Base-by-base conservation (phyloP, 257 asterid genomes). In the Scutellaria galericulata region DNA sequence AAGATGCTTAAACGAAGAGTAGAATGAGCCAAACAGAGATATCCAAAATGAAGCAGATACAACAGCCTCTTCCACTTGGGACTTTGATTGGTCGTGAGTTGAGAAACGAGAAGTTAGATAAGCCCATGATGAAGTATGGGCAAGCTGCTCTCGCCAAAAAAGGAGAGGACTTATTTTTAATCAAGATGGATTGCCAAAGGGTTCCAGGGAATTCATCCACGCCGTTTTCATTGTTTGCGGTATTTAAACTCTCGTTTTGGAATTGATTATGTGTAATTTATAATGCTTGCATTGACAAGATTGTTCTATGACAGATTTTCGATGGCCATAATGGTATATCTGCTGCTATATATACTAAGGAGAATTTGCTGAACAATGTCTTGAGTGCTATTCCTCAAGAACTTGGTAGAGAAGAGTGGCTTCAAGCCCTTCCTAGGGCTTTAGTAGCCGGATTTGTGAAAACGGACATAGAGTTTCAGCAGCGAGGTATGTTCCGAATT, bases 241-340 rank as follows among this genome's bases (percentile, higher is more conserved):
- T 93, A 87, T 48, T 74, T 75, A 47, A 9, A 63, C 40, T 54
- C 7, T 31, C 52, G 8, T 24, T 63, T 70, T 37, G 63, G 66
- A 65, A 54, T 56, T 64, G 50, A n/a, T 66, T 54, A n/a, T 66
- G 55, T 60, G 12, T 52, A 75, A 2, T 63, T 73, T 64, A 35
- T 35, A 12, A 62, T 50, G 10, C 20, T 52, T 2, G 7, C 22
- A 5, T 41, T 54, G 15, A 64, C 68, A 2, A 70, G 35, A 60
- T 58, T 68, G 64, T 45, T 75, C 12, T 9, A 15, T 73, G 67
- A 56, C 80, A 91, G 97, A 87, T 94, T 64, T 94, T 94, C 80
- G 99, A 94, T 83, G 99, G 99, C 64, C 99, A 94, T 74, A 91
- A 94, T 73, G 99, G 99, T 69, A 86, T 83, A 82, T 89, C 99